Conservation (phyloP, 352 stramenopile species). For the Elongisporangium undulatum region DNA sequence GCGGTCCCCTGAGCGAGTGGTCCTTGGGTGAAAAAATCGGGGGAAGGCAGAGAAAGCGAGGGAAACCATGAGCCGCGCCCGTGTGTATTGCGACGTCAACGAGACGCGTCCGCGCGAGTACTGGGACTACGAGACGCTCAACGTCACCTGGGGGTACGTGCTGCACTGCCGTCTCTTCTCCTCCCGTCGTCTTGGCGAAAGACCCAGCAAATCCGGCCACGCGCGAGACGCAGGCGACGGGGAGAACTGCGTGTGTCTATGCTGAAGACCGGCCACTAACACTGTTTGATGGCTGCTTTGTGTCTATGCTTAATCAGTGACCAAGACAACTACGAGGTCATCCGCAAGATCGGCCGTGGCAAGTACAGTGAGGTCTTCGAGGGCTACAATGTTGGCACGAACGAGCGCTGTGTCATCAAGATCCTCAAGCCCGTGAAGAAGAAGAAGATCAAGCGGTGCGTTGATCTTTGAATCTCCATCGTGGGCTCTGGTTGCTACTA, state of each 20-base stretch:
- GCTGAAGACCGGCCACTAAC: background rate
- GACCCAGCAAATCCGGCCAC: background rate
- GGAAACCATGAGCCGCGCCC: constrained; percentile 56
- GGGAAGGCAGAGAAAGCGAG: background rate
- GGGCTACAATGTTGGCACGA: constrained; percentile 96
- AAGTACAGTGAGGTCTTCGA: constrained; percentile 99
- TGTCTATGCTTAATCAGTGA: constrained; percentile 46
- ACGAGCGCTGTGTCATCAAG: constrained; percentile 99
- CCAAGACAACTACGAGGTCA: constrained; percentile 99
- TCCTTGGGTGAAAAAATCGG: background rate
- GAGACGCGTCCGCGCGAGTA: constrained; percentile 96
- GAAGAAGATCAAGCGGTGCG: constrained; percentile 99
- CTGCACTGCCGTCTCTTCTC: background rate
- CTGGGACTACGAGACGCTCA: constrained; percentile 99
- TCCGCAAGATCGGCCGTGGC: constrained; percentile 98
- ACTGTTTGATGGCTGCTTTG: background rate
- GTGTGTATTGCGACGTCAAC: constrained; percentile 94
- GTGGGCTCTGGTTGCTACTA: background rate
- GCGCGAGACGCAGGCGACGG: background rate
- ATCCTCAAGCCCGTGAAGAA: constrained; percentile 99
- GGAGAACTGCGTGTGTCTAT: background rate
- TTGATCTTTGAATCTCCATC: background rate
- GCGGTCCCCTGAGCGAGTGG: background rate
- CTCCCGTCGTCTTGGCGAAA: background rate
- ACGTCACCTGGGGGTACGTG: constrained; percentile 92